Evolutionary conservation across 352 stramenopile species (phyloP).

Genomic region (Elongisporangium prolatum): DNA sequence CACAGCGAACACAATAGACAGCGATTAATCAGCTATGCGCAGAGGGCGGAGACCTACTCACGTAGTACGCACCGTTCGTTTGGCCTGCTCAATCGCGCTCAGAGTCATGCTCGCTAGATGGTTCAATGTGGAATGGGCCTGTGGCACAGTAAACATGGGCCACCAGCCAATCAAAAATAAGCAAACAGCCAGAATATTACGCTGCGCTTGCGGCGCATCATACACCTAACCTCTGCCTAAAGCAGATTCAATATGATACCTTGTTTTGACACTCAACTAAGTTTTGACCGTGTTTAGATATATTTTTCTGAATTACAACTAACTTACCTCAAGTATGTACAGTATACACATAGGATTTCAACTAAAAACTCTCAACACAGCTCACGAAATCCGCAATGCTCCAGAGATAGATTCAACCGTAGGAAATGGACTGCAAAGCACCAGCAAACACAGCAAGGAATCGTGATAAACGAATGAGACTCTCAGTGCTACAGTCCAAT

Average conservation of each 20-base stretch:
- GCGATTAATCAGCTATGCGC: neutral
- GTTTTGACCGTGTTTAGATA: too few species aligned
- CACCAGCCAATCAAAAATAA: neutral
- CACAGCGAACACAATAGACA: neutral
- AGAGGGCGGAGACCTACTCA: neutral
- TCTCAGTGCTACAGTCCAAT: neutral
- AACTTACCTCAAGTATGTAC: too few species aligned
- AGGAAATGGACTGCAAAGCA: neutral
- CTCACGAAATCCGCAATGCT: neutral
- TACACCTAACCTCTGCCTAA: neutral
- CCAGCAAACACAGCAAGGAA: neutral
- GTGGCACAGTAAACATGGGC: neutral
- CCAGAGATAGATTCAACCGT: neutral
- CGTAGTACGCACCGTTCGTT: slow-evolving; percentile 45
- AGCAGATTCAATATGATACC: neutral
- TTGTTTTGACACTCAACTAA: too few species aligned
- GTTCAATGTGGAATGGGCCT: slow-evolving; percentile 2
- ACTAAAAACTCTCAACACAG: neutral
- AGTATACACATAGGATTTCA: too few species aligned
- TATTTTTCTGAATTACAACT: too few species aligned
- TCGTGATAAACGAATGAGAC: neutral
- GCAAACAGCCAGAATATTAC: neutral
- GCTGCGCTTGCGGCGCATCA: neutral
- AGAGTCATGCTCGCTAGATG: slow-evolving; percentile 15
- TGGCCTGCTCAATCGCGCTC: slow-evolving; percentile 67